phyloP scores from a whole-genome alignment of 73 alveolate species.

The Strombidium stylifer region DNA sequence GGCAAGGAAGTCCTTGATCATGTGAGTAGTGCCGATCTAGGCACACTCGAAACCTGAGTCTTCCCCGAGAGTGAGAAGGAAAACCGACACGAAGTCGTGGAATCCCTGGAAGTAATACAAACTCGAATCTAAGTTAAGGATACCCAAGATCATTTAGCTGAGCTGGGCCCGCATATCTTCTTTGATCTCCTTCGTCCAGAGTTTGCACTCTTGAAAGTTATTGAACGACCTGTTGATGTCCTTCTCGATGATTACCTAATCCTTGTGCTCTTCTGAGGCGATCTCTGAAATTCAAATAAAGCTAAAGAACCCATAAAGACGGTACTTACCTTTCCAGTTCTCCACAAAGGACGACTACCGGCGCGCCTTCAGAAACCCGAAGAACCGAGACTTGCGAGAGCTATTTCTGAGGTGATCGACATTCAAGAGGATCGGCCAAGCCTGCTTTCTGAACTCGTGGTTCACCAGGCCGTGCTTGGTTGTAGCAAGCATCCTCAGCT shows the following conservation, averaged over 20 bases:
- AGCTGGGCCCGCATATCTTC: neutral
- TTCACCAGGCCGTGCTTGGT: constrained; percentile 32
- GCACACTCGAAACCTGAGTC: constrained; percentile 21
- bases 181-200: neutral
- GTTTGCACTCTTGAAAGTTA: constrained; percentile 8
- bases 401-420: neutral
- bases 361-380: neutral
- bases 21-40: constrained; percentile 9
- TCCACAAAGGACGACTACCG: neutral
- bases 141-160: neutral
- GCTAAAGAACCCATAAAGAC: neutral
- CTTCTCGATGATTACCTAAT: neutral
- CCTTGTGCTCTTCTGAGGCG: neutral
- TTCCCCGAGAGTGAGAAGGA: constrained; percentile 32
- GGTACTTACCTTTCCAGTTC: neutral
- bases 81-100: constrained; percentile 44
- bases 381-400: neutral
- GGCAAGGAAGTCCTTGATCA: constrained; percentile 44
- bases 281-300: neutral
- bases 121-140: neutral
- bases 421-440: constrained; percentile 42
- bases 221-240: constrained; percentile 38
- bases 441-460: constrained; percentile 17
- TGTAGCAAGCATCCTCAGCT: neutral
- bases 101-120: constrained; percentile 43